Conservation (phyloP, 2,329 filamentous ascomycete species). For the Colletotrichum chlorophyti region DNA sequence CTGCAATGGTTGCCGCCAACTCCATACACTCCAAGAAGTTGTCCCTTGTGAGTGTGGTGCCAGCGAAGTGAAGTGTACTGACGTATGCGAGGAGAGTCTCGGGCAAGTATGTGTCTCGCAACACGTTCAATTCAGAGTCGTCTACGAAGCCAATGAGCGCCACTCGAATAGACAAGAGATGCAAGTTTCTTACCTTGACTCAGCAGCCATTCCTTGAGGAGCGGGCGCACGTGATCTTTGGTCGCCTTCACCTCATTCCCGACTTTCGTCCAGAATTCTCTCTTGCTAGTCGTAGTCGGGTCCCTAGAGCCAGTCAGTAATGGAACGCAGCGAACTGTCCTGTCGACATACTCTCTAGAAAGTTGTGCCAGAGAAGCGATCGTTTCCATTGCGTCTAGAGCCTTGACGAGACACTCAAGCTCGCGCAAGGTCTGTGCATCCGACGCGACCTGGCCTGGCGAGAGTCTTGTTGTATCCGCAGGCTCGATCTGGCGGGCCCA, state of each 20-base stretch:
- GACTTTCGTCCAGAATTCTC: conserved; percentile 62
- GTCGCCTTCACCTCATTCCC: conserved; percentile 59
- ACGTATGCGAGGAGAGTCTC: conserved; percentile 87
- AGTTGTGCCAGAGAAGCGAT: conserved; percentile 64
- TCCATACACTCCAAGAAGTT: conserved; percentile 87
- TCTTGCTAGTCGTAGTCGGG: conserved; percentile 40
- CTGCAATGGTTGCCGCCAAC: conserved; percentile 76
- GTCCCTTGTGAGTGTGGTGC: conserved; percentile 76
- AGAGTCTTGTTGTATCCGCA: conserved; percentile 43
- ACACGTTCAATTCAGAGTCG: conserved; percentile 60
- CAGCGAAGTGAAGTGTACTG: conserved; percentile 79
- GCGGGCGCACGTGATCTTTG: conserved; percentile 62
- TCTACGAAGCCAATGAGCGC: conserved; percentile 7
- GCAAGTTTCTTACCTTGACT: conserved; percentile 61
- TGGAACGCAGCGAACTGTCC: neutral
- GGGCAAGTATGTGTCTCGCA: conserved; percentile 83
- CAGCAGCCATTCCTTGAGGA: conserved; percentile 72
- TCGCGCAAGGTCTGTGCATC: conserved; percentile 71
- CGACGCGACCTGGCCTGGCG: conserved; percentile 50
- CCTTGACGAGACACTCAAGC: conserved; percentile 70
- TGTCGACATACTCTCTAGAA: conserved; percentile 55
- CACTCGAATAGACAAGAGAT: neutral
- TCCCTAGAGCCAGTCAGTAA: conserved; percentile 40
- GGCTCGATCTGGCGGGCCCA: conserved; percentile 46
- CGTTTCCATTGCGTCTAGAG: conserved; percentile 72